Percentiles rank a stretch among this genome's conserved stretches.
These are phyloP conservation scores for Nepenthes mirabilis DNA, from an alignment of 148 eudicot genomes.

Conservation along the genomic window DNA sequence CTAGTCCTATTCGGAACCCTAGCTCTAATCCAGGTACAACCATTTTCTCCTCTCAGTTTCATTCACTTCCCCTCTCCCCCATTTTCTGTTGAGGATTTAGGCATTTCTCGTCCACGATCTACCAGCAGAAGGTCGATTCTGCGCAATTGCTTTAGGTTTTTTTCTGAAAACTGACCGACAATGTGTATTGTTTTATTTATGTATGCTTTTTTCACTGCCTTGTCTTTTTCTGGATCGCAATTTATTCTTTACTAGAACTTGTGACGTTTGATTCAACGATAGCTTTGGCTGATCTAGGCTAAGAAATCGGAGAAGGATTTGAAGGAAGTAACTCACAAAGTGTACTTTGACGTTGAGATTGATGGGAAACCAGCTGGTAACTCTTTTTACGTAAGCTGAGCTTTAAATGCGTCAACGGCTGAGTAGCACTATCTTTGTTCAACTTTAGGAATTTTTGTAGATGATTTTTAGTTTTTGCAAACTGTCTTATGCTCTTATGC, in stretches of 20 bases:
- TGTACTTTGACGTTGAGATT: constrained; percentile 82
- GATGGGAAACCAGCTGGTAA: constrained; percentile 87
- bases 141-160: too few relatives aligned
- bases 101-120: not conserved
- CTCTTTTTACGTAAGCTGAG: not conserved
- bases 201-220: not conserved
- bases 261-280: not conserved
- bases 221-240: not conserved
- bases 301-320: constrained; percentile 62
- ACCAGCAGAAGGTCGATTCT: too few relatives aligned
- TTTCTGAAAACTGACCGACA: too few relatives aligned
- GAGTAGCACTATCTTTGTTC: not conserved
- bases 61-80: not conserved
- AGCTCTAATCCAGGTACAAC: constrained; percentile 39
- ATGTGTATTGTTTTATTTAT: too few relatives aligned
- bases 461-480: too few relatives aligned
- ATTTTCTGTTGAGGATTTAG: not conserved
- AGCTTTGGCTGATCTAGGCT: constrained; percentile 32
- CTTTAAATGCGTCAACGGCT: not conserved
- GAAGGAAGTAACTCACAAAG: constrained; percentile 86
- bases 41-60: not conserved
- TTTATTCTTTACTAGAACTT: not conserved
- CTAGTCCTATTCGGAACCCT: constrained; percentile 37
- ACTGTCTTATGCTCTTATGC: not conserved
- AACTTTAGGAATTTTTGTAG: too few relatives aligned